Evolutionary conservation across 805 yeast species (phyloP), one percentile per base, ranked within the genome.

Genomic region (Hanseniaspora vineae): DNA sequence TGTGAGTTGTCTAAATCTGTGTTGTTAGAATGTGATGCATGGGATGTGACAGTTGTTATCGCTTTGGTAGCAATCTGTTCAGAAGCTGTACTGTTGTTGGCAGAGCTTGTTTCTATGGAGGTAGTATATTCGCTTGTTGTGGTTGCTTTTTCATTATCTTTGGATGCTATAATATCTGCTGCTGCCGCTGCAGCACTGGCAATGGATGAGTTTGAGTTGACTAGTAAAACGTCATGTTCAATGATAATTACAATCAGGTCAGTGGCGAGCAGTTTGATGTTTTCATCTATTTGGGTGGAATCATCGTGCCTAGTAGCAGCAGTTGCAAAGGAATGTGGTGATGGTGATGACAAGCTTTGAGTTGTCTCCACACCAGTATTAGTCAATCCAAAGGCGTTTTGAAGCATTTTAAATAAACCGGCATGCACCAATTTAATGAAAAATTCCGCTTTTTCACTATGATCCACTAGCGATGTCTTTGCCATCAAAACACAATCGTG

Each of bases 401-500:
- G 72, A 20, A 90, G 68, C 65, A 85, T 76, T 49, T 72, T 72
- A 53, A 86, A 77, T 19, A 90, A 66, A 0, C 96, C 96, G 46
- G 69, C 73, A 44, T 74, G 72, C 11, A 89, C 75, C 46, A 89
- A 63, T 19, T 73, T 66, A 29, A 75, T 69, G 60, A 78, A 87
- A 53, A 92, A 80, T 20, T 71, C 77, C 17, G 31, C 23, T 54
- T 83, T 72, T 55, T 84, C 89, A 31, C 79, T 68, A 2, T 75
- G 65, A 47, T 76, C 87, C 44, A 82, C 68, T 31, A 48, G 31
- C 3, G 50, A 46, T 44, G 74, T 72, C 58, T 85, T 86, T 1
- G 95, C 83, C 45, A 85, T 79, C 14, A 77, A 62, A 2, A 84
- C 79, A 60, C 86, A 81, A 59, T 90, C 96, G 61, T 86, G 89